phyloP scores from a whole-genome alignment of 805 yeast species.

The Zygoascus bituminiphila region DNA sequence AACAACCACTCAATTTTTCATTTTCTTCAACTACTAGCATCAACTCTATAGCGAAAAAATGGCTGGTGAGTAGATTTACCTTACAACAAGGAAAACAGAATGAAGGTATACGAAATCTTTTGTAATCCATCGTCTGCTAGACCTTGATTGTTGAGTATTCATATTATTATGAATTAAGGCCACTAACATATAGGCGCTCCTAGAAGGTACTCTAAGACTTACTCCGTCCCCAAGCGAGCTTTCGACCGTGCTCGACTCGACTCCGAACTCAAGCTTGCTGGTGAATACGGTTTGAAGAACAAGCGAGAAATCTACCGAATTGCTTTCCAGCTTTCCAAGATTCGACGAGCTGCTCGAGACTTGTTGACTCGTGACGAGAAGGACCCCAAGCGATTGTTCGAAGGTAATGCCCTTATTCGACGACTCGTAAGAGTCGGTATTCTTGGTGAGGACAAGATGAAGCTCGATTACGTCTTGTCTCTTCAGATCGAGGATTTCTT shows the following conservation, averaged over 20 bases:
- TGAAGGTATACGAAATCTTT: background rate
- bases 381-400: conserved; percentile 99
- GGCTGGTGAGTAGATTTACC: background rate
- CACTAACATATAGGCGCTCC: conserved; percentile 67
- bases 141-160: conserved; percentile 2
- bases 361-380: conserved; percentile 99
- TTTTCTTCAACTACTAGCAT: conserved; percentile 4
- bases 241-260: conserved; percentile 99
- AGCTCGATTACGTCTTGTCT: conserved; percentile 99
- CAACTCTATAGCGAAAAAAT: background rate
- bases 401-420: conserved; percentile 99
- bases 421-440: conserved; percentile 99
- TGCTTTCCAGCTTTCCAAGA: conserved; percentile 97
- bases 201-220: conserved; percentile 98
- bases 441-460: conserved; percentile 98
- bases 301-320: conserved; percentile 99
- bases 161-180: conserved; percentile 4
- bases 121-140: too few relatives aligned
- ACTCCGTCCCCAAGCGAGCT: conserved; percentile 99
- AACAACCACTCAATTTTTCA: conserved; percentile 3
- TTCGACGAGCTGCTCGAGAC: conserved; percentile 99
- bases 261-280: conserved; percentile 98
- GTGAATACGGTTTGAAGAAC: conserved; percentile 99
- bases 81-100: background rate
- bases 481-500: conserved; percentile 97